A percentile compares a stretch with the other conserved stretches of the same genome.
Conservation (phyloP, 2,329 filamentous ascomycete species). For the Xylariomycetidae sp. region DNA sequence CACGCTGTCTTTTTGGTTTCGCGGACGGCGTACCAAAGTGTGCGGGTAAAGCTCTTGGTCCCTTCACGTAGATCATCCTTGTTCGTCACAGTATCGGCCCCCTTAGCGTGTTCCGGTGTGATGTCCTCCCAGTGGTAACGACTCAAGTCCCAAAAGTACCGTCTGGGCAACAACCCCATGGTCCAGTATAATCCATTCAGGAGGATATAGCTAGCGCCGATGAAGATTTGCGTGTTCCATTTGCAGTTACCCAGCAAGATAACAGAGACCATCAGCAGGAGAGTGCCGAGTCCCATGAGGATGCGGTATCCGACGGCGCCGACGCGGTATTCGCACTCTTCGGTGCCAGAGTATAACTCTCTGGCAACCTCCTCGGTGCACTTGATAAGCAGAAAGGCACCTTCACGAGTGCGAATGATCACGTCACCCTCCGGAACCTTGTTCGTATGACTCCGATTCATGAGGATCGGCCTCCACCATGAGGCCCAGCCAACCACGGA, state of each 20-base stretch:
- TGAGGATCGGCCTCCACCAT: slow-evolving; percentile 51
- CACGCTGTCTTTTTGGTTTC: slow-evolving; percentile 47
- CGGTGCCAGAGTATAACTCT: slow-evolving; percentile 57
- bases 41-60: slow-evolving; percentile 45
- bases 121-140: slow-evolving; percentile 39
- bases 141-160: slow-evolving; percentile 51
- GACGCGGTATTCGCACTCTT: slow-evolving; percentile 53
- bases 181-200: slow-evolving; percentile 57
- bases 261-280: slow-evolving; percentile 55
- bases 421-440: slow-evolving; percentile 50
- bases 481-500: slow-evolving; percentile 51
- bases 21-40: slow-evolving; percentile 53
- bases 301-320: slow-evolving; percentile 39
- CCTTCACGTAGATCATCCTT: slow-evolving; percentile 31
- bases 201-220: slow-evolving; percentile 51
- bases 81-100: slow-evolving; percentile 29
- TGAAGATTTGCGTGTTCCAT: slow-evolving; percentile 54
- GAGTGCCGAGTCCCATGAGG: slow-evolving; percentile 52
- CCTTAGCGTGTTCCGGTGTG: slow-evolving; percentile 32
- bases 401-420: slow-evolving; percentile 55
- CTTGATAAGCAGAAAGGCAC: slow-evolving; percentile 51
- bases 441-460: slow-evolving; percentile 41
- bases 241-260: slow-evolving; percentile 56
- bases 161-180: slow-evolving; percentile 42
- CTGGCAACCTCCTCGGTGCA: slow-evolving; percentile 55